Percentiles rank a stretch among this genome's conserved stretches.
phyloP scores from a whole-genome alignment of 352 stramenopile genomes.

The Globisporangium radiosum region DNA sequence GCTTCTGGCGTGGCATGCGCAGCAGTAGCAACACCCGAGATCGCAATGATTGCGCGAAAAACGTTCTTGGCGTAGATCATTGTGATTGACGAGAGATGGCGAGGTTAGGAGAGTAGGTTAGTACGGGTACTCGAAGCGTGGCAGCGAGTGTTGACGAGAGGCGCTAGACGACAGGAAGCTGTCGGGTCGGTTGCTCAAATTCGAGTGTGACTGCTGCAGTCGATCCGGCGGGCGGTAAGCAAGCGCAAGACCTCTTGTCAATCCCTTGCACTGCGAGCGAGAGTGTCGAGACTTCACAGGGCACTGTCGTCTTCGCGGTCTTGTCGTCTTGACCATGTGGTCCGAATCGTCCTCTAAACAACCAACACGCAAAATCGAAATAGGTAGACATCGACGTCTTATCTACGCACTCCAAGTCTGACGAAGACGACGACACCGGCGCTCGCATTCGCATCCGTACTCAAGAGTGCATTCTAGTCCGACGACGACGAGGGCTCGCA shows the following conservation, averaged over 20 bases:
- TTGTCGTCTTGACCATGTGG: no score
- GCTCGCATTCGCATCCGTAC: no score
- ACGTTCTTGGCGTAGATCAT: slow-evolving; percentile 62
- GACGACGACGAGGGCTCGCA: no score
- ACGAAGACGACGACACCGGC: no score
- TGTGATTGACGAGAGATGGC: slow-evolving; percentile 15
- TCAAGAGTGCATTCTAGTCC: no score
- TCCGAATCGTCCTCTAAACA: no score
- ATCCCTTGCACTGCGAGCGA: background rate
- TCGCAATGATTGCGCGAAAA: slow-evolving; percentile 49
- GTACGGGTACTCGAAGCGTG: slow-evolving; percentile 16
- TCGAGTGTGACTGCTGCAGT: slow-evolving; percentile 12
- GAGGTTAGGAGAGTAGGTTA: slow-evolving; percentile 11
- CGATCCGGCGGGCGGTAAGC: background rate
- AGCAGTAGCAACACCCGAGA: slow-evolving; percentile 35
- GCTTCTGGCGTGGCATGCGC: slow-evolving; percentile 20
- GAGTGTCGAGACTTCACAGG: no score
- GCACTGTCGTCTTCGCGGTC: no score
- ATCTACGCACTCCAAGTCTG: no score
- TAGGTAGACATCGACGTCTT: no score
- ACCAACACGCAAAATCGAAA: no score
- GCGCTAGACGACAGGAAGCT: slow-evolving; percentile 13
- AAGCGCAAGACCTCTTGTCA: background rate
- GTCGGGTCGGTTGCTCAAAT: slow-evolving; percentile 20
- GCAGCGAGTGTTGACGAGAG: slow-evolving; percentile 13